phyloP scores from a whole-genome alignment of 202 grass and related monocot species.

The Schoenoplectus triqueter region DNA sequence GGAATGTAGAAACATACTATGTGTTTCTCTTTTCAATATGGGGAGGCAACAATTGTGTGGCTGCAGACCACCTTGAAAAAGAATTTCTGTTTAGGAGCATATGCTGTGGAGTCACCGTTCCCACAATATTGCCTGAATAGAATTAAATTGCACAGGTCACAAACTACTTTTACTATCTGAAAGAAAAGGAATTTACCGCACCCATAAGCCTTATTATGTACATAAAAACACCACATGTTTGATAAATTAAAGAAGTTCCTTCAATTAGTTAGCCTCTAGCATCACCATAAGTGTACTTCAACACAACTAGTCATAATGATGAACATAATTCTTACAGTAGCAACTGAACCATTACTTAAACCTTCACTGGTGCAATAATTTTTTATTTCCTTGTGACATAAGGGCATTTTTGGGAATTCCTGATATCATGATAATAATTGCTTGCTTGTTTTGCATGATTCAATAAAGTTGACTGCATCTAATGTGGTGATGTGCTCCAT shows the following conservation, averaged over 20 bases:
- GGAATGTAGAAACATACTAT: conserved; percentile 58
- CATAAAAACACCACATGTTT: not conserved
- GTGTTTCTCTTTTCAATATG: conserved; percentile 84
- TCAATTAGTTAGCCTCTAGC: not conserved
- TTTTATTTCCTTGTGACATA: not conserved
- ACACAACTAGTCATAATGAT: conserved; percentile 15
- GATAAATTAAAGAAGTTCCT: not conserved
- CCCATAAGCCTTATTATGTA: not conserved
- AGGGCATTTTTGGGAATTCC: not conserved
- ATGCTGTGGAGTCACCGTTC: conserved; percentile 91
- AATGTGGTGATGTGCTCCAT: conserved; percentile 93
- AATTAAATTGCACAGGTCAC: conserved; percentile 28
- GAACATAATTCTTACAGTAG: not conserved
- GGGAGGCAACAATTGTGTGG: conserved; percentile 94
- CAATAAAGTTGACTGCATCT: conserved; percentile 85
- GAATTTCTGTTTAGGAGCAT: conserved; percentile 90
- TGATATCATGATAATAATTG: conserved; percentile 18
- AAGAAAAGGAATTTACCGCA: conserved; percentile 3
- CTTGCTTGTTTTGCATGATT: conserved; percentile 80
- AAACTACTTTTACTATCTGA: conserved; percentile 7
- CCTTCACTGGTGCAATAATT: not conserved
- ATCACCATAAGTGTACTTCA: not conserved
- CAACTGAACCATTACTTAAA: not conserved
- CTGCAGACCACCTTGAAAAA: conserved; percentile 93
- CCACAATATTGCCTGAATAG: conserved; percentile 66